Conservation (phyloP, 2,329 filamentous ascomycete species). For the Plectosphaerella sp. region DNA sequence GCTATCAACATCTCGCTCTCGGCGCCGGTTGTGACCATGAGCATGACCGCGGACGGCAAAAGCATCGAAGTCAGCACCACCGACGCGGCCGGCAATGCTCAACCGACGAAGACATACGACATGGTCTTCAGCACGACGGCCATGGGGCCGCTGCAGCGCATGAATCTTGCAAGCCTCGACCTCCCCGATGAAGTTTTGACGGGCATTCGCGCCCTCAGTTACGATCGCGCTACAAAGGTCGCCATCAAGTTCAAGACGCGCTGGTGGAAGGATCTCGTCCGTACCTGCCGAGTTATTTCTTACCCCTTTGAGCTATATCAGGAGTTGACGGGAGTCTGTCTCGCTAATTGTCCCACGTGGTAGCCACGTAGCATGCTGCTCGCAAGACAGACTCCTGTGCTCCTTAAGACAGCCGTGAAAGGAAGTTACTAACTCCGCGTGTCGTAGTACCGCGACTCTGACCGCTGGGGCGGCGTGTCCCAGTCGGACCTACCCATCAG, state of each 20-base stretch:
- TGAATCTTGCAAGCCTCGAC: conserved; percentile 15
- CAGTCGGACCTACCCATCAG: conserved; percentile 15
- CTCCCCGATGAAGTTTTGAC: conserved; percentile 1
- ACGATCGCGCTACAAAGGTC: conserved; percentile 24
- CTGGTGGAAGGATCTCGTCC: conserved; percentile 25
- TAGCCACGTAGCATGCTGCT: too few relatives aligned
- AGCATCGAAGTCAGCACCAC: not conserved
- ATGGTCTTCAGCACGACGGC: conserved; percentile 23
- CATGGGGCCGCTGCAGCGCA: conserved; percentile 18
- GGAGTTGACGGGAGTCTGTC: too few relatives aligned
- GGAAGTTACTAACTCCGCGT: too few relatives aligned
- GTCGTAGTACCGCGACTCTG: not conserved
- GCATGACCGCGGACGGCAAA: not conserved
- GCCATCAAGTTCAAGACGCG: conserved; percentile 26
- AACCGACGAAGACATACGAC: conserved; percentile 7
- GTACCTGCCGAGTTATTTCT: too few relatives aligned
- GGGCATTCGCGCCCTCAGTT: conserved; percentile 21
- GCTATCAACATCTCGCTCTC: not conserved
- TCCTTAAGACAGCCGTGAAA: too few relatives aligned
- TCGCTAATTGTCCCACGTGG: too few relatives aligned
- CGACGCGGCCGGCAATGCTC: not conserved
- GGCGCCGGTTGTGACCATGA: not conserved
- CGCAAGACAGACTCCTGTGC: too few relatives aligned
- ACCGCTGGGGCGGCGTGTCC: conserved; percentile 11
- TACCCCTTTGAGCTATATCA: too few relatives aligned